Evolutionary conservation across 768 basidiomycete genomes (phyloP), one percentile per base, ranked within the genome.

Genomic region (Termitomyces sp.): DNA sequence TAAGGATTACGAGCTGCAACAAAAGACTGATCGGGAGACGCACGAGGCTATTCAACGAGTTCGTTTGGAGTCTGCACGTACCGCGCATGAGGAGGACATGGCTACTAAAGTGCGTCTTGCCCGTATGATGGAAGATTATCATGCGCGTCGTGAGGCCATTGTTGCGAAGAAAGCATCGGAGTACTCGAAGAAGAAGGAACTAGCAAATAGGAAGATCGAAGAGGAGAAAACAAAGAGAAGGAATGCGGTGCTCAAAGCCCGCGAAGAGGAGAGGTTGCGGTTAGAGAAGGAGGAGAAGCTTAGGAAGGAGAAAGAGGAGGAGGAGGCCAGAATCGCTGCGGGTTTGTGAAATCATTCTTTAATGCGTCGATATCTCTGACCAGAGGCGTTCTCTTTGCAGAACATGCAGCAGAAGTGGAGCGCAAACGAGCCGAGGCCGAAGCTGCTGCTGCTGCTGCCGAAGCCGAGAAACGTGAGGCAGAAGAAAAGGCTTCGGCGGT

Each of bases 1-100:
- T 1, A 77, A 89, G 64, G 97, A 98, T 72, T 98, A 98, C 69
- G 87, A 88, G 35, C 71, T 77, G 3, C 96, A 99, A 70, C 93
- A 97, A 71, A 80, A 81, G 41, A 77, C 78, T 38, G 95, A 98
- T 74, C 82, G 81, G 16, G 74, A 79, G 41, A 86, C 84, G 1
- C 92, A 91, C 71, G 83, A 89, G 48, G 68, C 73, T 1, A 73
- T 85, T 16, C 87, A 88, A 62, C 76, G 75, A 44, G 71, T 81
- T 0, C 84, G 86, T 33, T 68, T 83, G 26, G 86, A 89, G 58
- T 73, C 77, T 5, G 75, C 86, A 2, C 78, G 76, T 55, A 67
- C 75, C 10, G 75, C 81, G 26, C 91, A 95, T 68, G 70, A 82
- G 61, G 81, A 85, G 53, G 84, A 88, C 53, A 63, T 96, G 41